These are phyloP conservation scores for Rhizophora apiculata DNA, from an alignment of 345 rosid genomes.

Conservation along the genomic window DNA sequence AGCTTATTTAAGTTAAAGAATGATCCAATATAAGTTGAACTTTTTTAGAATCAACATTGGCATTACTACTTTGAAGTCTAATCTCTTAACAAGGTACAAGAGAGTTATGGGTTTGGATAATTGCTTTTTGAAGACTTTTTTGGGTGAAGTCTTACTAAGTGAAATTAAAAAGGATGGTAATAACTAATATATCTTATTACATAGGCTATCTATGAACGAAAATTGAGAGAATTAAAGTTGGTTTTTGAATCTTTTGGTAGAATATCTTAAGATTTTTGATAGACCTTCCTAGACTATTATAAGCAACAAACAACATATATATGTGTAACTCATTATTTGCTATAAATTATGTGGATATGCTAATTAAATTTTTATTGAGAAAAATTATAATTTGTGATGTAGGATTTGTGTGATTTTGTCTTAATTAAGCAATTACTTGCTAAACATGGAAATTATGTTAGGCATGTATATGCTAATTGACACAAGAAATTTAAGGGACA, in stretches of 20 bases:
- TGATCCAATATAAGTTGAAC: too few species aligned
- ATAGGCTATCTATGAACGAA: neutral
- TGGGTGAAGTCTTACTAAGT: neutral
- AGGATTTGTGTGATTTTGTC: too few species aligned
- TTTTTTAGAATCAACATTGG: neutral
- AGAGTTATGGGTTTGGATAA: neutral
- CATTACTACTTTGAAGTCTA: neutral
- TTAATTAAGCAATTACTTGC: neutral
- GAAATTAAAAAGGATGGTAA: neutral
- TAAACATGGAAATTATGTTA: neutral
- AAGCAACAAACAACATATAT: neutral
- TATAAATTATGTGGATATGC: too few species aligned
- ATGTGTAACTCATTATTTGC: too few species aligned
- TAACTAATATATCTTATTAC: neutral
- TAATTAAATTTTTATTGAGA: too few species aligned
- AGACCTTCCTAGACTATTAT: neutral
- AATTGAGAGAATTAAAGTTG: neutral
- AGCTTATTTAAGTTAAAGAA: too few species aligned
- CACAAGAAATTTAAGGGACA: neutral
- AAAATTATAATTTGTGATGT: too few species aligned
- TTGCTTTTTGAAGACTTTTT: neutral
- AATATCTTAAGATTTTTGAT: neutral
- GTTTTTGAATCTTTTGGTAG: neutral
- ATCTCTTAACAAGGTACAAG: neutral
- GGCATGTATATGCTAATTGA: neutral